These are phyloP conservation scores for Elasticomyces elasticus DNA, from an alignment of 495 filamentous ascomycete species.

Conservation along the genomic window DNA sequence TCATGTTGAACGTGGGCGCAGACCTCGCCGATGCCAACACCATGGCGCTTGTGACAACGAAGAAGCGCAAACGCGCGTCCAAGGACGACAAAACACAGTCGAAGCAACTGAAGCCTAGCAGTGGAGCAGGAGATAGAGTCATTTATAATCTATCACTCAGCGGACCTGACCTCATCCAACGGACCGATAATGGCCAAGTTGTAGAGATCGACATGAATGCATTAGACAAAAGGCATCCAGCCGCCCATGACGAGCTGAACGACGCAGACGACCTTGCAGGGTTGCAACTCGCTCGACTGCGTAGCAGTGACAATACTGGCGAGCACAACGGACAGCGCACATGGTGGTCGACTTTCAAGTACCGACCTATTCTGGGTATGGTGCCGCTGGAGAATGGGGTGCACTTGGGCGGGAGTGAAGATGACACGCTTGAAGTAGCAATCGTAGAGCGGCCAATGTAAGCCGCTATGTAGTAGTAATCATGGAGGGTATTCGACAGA, in stretches of 20 bases:
- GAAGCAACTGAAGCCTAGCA: slow-evolving; percentile 38
- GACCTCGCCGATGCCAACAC: slow-evolving; percentile 43
- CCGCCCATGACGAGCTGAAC: slow-evolving; percentile 36
- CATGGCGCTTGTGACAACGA: slow-evolving; percentile 24
- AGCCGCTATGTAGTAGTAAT: neutral
- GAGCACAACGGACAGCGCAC: slow-evolving; percentile 25
- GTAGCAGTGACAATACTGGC: neutral
- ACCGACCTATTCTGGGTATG: slow-evolving; percentile 81
- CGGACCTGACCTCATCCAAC: slow-evolving; percentile 20
- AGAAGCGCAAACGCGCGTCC: slow-evolving; percentile 24
- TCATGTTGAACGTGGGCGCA: slow-evolving; percentile 78
- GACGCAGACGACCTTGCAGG: slow-evolving; percentile 38
- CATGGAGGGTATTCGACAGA: neutral
- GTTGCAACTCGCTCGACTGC: slow-evolving; percentile 15
- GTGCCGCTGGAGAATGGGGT: slow-evolving; percentile 48
- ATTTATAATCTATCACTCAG: slow-evolving; percentile 24
- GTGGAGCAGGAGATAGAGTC: slow-evolving; percentile 49
- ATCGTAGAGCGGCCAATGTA: slow-evolving; percentile 66
- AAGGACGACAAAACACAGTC: slow-evolving; percentile 23
- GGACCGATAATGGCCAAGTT: slow-evolving; percentile 23
- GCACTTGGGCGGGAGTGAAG: slow-evolving; percentile 16
- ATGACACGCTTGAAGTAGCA: slow-evolving; percentile 59
- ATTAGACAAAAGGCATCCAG: slow-evolving; percentile 31
- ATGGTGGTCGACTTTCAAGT: slow-evolving; percentile 81
- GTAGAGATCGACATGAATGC: slow-evolving; percentile 36